Base-by-base conservation (phyloP, 2,329 filamentous ascomycete species). In the Paecilomyces sp. region DNA sequence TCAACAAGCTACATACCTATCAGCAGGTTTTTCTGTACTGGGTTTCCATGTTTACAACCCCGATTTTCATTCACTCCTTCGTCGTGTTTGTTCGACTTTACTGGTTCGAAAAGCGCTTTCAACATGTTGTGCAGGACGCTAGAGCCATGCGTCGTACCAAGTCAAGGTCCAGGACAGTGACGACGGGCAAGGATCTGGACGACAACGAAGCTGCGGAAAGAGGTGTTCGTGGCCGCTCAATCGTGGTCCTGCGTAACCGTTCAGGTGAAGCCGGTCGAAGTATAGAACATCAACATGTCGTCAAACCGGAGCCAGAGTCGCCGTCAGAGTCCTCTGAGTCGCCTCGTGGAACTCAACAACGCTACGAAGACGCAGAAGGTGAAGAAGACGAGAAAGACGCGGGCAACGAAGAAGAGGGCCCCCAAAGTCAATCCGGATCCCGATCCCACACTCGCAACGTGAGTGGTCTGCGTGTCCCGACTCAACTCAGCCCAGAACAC, bases 51-150 rank as follows among this genome's bases (percentile, higher is more conserved):
- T 67, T 91, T 12, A 86, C 88, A 28, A 96, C 91, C 56, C 92
- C 92, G 0, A 94, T 96, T 62, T 87, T 89, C 54, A 88, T 96
- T 67, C 87, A 96, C 70, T 85, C 89, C 1, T 89, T 85, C 53
- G 91, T 99, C 53, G 94, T 99, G 7, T 93, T 96, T 67, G 82
- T 97, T 13, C 89, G 94, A 28, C 80, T 99, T 1, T 97, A 96
- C 76, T 99, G 93, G 93, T 99, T 99, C 71, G 92, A 99, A 75
- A 96, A 95, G 75, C 86, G 92, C 7, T 97, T 99, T 71, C 89
- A 96, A 71, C 83, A 90, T 67, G 84, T 96, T 64, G 92, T 89
- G 13, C 82, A 82, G 34, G 90, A 96, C 67, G 87, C 90, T 1
- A 85, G 86, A 58, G 80, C 78, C 52, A 79, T 87, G 57, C 85